These are phyloP conservation scores for Cytospora schulzeri DNA, from an alignment of 2,329 filamentous ascomycete species.

Conservation along the genomic window DNA sequence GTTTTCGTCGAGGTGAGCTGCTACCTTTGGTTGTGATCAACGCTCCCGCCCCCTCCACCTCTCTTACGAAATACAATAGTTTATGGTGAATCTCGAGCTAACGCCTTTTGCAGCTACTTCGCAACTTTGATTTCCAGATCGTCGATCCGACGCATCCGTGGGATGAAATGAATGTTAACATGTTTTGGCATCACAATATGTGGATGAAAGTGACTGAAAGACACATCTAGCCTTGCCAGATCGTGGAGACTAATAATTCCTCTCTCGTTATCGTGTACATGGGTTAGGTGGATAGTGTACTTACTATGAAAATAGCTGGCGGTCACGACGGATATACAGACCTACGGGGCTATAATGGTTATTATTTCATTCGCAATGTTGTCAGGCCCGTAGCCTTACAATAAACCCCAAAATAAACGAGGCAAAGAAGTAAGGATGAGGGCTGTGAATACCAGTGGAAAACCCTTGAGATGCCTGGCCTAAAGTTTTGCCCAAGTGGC, in stretches of 20 bases:
- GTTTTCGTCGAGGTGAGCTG: conserved; percentile 40
- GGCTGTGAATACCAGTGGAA: too few species aligned
- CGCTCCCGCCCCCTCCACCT: background rate
- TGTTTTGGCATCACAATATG: background rate
- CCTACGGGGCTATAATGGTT: too few species aligned
- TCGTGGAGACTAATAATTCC: background rate
- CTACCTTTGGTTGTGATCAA: background rate
- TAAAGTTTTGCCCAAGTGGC: too few species aligned
- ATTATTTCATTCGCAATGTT: too few species aligned
- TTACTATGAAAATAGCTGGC: too few species aligned
- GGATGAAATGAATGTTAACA: background rate
- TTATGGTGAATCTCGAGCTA: background rate
- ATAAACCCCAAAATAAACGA: too few species aligned
- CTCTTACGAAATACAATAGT: too few species aligned
- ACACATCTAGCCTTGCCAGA: background rate
- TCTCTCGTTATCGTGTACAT: background rate
- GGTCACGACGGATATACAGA: too few species aligned
- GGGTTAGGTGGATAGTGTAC: too few species aligned
- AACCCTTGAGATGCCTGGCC: too few species aligned
- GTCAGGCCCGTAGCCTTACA: too few species aligned
- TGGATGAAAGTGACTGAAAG: background rate
- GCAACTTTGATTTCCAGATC: background rate
- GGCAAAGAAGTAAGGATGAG: too few species aligned
- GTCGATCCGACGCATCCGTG: background rate
- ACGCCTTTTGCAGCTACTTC: background rate